Evolutionary conservation across 2,329 filamentous ascomycete species (phyloP).

Genomic region (Atkinsonella hypoxylon): DNA sequence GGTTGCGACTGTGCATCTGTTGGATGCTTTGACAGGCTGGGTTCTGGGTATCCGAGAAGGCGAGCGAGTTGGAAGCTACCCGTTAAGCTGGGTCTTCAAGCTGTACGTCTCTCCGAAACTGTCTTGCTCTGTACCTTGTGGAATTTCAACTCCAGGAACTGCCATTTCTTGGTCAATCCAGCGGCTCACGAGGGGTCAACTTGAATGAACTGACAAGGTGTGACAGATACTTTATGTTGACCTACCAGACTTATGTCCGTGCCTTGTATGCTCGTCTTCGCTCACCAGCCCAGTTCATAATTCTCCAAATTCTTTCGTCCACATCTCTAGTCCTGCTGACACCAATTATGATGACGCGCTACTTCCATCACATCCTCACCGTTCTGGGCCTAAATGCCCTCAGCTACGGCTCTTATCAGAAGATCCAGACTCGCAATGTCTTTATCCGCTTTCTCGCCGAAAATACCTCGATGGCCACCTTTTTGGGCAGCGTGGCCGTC

Average conservation of each 20-base stretch:
- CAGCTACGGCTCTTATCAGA: slow-evolving; percentile 51
- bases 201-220: slow-evolving; percentile 1
- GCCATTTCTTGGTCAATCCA: neutral
- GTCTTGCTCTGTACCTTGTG: neutral
- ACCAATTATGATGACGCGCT: slow-evolving; percentile 49
- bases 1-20: slow-evolving; percentile 52
- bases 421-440: slow-evolving; percentile 52
- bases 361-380: slow-evolving; percentile 43
- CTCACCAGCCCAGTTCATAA: slow-evolving; percentile 51
- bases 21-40: slow-evolving; percentile 55
- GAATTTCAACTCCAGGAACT: neutral
- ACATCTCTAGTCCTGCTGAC: slow-evolving; percentile 50
- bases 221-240: slow-evolving; percentile 51
- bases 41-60: slow-evolving; percentile 54
- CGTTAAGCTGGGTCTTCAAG: slow-evolving; percentile 60
- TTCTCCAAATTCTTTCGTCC: slow-evolving; percentile 53
- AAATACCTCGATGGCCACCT: slow-evolving; percentile 57
- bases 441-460: slow-evolving; percentile 57
- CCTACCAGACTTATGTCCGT: slow-evolving; percentile 60
- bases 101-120: slow-evolving; percentile 33
- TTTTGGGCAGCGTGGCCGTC: slow-evolving; percentile 52
- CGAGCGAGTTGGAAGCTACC: slow-evolving; percentile 56
- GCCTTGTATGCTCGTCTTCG: slow-evolving; percentile 56
- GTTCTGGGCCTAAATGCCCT: slow-evolving; percentile 44
- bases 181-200: neutral